These are phyloP conservation scores for Rubroboletus satanas DNA, from an alignment of 768 basidiomycete genomes.

Conservation along the genomic window DNA sequence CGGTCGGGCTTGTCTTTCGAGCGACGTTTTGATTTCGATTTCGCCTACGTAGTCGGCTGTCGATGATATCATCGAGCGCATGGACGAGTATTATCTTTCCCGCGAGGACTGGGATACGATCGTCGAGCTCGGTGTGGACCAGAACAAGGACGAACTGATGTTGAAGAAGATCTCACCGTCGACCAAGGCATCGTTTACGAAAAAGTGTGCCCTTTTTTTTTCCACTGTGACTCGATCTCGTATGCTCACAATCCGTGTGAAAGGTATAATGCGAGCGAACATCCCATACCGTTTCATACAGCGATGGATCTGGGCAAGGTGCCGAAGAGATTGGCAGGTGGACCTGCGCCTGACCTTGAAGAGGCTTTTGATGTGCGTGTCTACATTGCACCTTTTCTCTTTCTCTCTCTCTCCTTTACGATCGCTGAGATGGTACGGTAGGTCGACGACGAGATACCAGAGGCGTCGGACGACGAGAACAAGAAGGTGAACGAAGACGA, in stretches of 20 bases:
- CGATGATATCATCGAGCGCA: constrained; percentile 74
- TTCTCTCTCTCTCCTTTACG: too few species aligned
- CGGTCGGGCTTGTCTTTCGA: not conserved
- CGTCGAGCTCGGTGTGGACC: constrained; percentile 87
- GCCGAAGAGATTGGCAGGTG: constrained; percentile 75
- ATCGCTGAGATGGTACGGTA: constrained; percentile 13
- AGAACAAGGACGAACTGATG: constrained; percentile 67
- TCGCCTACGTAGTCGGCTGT: constrained; percentile 43
- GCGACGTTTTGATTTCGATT: not conserved
- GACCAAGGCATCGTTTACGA: constrained; percentile 82
- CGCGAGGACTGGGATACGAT: constrained; percentile 98
- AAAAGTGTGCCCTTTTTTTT: constrained; percentile 52
- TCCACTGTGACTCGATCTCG: too few species aligned
- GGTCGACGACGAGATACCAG: constrained; percentile 46
- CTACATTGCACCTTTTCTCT: not conserved
- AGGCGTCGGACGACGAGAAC: constrained; percentile 49
- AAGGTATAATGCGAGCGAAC: constrained; percentile 86
- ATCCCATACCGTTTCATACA: constrained; percentile 95
- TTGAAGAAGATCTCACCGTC: constrained; percentile 80
- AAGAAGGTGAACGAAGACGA: constrained; percentile 33
- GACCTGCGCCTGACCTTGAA: constrained; percentile 83
- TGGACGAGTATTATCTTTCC: constrained; percentile 93
- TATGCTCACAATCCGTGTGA: not conserved
- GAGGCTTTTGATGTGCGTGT: constrained; percentile 78
- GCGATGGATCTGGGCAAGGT: constrained; percentile 73